Evolutionary conservation across 2,329 filamentous ascomycete species (phyloP).

Genomic region (Neocatenulostroma microsporum): DNA sequence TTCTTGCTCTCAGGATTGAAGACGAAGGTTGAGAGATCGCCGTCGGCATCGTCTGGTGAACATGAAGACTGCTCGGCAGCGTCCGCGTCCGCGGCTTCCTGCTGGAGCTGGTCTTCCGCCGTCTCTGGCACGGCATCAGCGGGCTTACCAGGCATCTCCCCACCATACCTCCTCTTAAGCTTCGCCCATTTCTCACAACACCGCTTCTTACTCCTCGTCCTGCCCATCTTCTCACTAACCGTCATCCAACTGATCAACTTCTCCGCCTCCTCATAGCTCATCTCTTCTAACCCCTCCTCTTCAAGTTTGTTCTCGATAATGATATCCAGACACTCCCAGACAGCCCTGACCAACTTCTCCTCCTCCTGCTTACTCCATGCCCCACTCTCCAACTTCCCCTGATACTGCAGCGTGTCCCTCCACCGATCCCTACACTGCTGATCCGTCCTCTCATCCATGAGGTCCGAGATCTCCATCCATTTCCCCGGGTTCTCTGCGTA

Average conservation of each 20-base stretch:
- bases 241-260: conserved; percentile 57
- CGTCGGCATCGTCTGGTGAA: no score
- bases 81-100: conserved; percentile 8
- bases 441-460: conserved; percentile 53
- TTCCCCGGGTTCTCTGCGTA: conserved; percentile 45
- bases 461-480: conserved; percentile 55
- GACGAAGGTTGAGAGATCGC: no score
- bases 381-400: conserved; percentile 45
- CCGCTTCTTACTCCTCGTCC: conserved; percentile 57
- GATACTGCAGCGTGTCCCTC: conserved; percentile 58
- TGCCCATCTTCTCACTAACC: conserved; percentile 56
- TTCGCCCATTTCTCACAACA: conserved; percentile 61
- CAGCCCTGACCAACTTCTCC: conserved; percentile 42
- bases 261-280: conserved; percentile 41
- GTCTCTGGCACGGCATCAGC: not conserved
- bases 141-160: not conserved
- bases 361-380: conserved; percentile 58
- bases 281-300: conserved; percentile 25
- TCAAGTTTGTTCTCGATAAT: conserved; percentile 37
- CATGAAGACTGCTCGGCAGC: no score
- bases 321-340: conserved; percentile 46
- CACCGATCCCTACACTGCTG: conserved; percentile 64
- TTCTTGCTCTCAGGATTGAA: conserved; percentile 13
- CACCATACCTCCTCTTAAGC: conserved; percentile 31
- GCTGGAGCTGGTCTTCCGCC: no score